Percentiles rank a stretch among this genome's conserved stretches.
These are phyloP conservation scores for Francoa sonchifolia DNA, from an alignment of 441 rosid genomes.

Conservation along the genomic window DNA sequence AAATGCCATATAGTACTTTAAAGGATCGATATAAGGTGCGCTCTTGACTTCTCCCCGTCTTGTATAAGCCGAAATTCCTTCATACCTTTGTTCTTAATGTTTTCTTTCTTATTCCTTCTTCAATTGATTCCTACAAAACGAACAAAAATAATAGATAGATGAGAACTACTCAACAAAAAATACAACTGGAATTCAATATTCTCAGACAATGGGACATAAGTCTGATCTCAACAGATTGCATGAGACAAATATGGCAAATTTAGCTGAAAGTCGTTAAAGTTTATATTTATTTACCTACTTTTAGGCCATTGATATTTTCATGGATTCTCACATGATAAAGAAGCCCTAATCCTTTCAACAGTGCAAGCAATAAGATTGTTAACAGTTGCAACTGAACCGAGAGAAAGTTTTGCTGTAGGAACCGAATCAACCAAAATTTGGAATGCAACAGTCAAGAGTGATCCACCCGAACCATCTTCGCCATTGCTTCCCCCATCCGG, in stretches of 20 bases:
- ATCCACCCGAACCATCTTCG: constrained; percentile 54
- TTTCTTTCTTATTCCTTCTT: background rate
- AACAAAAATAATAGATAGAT: background rate
- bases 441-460: constrained; percentile 68
- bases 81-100: background rate
- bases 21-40: background rate
- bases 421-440: constrained; percentile 69
- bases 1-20: too few species aligned
- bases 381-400: constrained; percentile 74
- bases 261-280: background rate
- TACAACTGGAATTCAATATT: background rate
- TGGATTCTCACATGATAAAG: constrained; percentile 30
- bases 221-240: too few species aligned
- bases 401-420: constrained; percentile 50
- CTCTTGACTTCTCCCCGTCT: background rate
- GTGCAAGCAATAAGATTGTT: constrained; percentile 70
- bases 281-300: background rate
- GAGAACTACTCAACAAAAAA: background rate
- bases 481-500: too few species aligned
- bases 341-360: constrained; percentile 51
- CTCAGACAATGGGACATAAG: background rate
- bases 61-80: background rate
- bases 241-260: too few species aligned
- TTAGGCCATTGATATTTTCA: constrained; percentile 3
- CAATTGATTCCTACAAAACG: background rate